Evolutionary conservation across 106 monocot genomes (phyloP).

Genomic region (Triglochin maritima): DNA sequence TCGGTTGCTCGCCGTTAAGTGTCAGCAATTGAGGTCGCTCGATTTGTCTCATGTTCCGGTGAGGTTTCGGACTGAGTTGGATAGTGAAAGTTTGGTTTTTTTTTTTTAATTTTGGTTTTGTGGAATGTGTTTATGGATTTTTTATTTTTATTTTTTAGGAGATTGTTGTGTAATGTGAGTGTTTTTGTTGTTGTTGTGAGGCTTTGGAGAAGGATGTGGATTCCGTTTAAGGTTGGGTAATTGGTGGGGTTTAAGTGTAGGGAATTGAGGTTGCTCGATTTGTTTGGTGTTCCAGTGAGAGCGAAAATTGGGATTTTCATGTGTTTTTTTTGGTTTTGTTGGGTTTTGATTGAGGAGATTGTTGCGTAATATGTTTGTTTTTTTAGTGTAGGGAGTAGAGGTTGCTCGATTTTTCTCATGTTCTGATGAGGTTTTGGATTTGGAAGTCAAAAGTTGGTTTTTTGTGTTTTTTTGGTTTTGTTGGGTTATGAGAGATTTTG

Average conservation of each 20-base stretch:
- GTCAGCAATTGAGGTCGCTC: conserved; percentile 33
- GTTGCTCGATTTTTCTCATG: conserved; percentile 58
- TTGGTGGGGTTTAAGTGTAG: neutral
- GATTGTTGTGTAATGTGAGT: neutral
- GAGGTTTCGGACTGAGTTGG: neutral
- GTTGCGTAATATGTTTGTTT: no score
- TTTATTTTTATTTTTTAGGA: neutral
- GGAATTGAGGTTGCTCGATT: neutral
- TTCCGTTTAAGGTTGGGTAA: neutral
- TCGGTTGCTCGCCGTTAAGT: conserved; percentile 53
- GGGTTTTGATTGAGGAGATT: no score
- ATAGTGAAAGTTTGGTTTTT: neutral
- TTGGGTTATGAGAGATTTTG: no score
- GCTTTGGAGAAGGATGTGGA: neutral
- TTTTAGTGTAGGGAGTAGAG: conserved; percentile 48
- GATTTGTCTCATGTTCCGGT: conserved; percentile 73
- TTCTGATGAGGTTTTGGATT: no score
- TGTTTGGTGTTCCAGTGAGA: neutral
- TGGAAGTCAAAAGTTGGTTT: no score
- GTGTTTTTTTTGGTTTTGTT: no score
- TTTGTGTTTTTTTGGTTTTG: no score
- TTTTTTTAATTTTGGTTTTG: neutral
- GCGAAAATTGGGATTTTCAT: no score
- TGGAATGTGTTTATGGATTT: no score
- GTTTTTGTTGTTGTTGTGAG: neutral